Evolutionary conservation across 2,329 filamentous ascomycete genomes (phyloP).

Genomic region (Fusarium pininemorale): DNA sequence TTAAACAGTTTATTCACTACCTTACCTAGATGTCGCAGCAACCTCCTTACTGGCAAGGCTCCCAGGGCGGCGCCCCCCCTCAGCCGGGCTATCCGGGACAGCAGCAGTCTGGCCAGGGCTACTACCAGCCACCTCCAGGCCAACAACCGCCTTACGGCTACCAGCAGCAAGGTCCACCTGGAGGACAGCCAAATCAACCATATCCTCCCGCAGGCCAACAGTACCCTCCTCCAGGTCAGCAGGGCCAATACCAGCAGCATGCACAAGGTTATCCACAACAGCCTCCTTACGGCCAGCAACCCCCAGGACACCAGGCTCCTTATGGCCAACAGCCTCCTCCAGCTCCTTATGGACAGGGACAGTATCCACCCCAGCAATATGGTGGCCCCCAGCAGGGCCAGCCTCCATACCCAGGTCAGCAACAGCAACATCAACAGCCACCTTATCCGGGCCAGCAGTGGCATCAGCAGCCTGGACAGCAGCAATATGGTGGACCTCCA

Average conservation of each 20-base stretch:
- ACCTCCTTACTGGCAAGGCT: constrained; percentile 33
- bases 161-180: constrained; percentile 3
- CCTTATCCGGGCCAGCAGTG: constrained; percentile 30
- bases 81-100: constrained; percentile 20
- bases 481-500: constrained; percentile 2
- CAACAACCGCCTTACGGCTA: constrained; percentile 25
- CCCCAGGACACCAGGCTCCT: constrained; percentile 31
- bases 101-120: constrained; percentile 7
- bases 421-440: constrained; percentile 2
- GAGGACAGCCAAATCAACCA: constrained; percentile 11
- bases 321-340: constrained; percentile 21
- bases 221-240: neutral
- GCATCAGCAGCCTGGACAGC: constrained; percentile 30
- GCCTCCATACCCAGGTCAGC: constrained; percentile 8
- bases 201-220: constrained; percentile 20
- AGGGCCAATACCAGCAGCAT: constrained; percentile 1
- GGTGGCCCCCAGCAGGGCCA: constrained; percentile 21
- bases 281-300: constrained; percentile 19
- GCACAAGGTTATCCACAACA: constrained; percentile 13
- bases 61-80: constrained; percentile 3
- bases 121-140: constrained; percentile 24
- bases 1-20: neutral
- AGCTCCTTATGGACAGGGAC: constrained; percentile 11
- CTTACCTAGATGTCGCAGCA: constrained; percentile 16
- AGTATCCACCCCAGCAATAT: constrained; percentile 30